Evolutionary conservation across 2,329 filamentous ascomycete genomes (phyloP).

Genomic region (Fusarium cyanostomum): DNA sequence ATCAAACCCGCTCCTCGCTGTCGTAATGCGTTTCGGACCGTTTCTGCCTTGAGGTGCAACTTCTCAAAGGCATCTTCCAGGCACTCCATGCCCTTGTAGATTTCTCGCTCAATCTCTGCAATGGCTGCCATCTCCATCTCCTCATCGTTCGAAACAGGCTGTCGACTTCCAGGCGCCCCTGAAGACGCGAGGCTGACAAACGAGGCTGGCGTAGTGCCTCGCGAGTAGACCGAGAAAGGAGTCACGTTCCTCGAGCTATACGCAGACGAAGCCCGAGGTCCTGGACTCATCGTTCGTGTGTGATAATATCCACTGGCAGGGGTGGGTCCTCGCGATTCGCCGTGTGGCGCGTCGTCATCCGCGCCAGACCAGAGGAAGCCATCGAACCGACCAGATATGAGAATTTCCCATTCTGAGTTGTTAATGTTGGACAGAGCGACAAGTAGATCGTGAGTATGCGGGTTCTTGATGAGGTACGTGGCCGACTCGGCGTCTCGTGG

Average conservation of each 20-base stretch:
- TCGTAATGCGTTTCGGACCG: slow-evolving; percentile 79
- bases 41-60: slow-evolving; percentile 85
- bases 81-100: slow-evolving; percentile 92
- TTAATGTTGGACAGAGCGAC: slow-evolving; percentile 89
- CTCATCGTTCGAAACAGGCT: slow-evolving; percentile 86
- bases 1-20: slow-evolving; percentile 83
- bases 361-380: slow-evolving; percentile 95
- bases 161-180: slow-evolving; percentile 54
- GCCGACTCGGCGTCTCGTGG: slow-evolving; percentile 89
- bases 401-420: slow-evolving; percentile 94
- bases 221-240: slow-evolving; percentile 62
- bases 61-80: slow-evolving; percentile 94
- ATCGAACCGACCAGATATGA: slow-evolving; percentile 92
- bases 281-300: slow-evolving; percentile 52
- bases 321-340: slow-evolving; percentile 64
- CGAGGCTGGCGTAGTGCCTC: slow-evolving; percentile 66
- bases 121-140: slow-evolving; percentile 91
- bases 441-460: slow-evolving; percentile 83
- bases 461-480: slow-evolving; percentile 86
- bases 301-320: slow-evolving; percentile 60
- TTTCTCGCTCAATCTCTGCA: slow-evolving; percentile 91
- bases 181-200: slow-evolving; percentile 67
- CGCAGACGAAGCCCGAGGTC: slow-evolving; percentile 52
- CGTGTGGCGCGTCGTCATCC: slow-evolving; percentile 63
- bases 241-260: slow-evolving; percentile 58